phyloP scores from a whole-genome alignment of 768 basidiomycete genomes.

The Hemileccinum rubropunctum region DNA sequence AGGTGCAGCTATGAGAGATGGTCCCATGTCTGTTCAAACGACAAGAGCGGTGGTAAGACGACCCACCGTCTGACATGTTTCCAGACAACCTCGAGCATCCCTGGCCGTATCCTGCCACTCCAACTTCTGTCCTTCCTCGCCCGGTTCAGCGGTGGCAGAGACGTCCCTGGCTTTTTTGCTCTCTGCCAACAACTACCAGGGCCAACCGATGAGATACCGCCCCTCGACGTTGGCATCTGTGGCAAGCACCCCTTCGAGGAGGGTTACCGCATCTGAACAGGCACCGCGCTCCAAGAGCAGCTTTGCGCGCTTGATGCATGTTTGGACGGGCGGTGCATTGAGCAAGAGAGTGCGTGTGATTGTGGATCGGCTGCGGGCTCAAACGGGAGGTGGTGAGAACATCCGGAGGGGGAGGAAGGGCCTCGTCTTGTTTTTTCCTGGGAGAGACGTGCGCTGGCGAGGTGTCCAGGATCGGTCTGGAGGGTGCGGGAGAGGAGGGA shows the following conservation, averaged over 20 bases:
- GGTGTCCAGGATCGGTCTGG: constrained; percentile 66
- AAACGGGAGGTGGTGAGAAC: constrained; percentile 15
- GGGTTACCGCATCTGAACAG: constrained; percentile 68
- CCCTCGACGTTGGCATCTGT: too few relatives aligned
- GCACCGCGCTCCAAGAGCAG: constrained; percentile 75
- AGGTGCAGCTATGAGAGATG: constrained; percentile 54
- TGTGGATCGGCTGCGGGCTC: constrained; percentile 2
- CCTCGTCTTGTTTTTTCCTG: constrained; percentile 83
- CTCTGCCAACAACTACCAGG: too few relatives aligned
- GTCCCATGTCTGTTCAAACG: background rate
- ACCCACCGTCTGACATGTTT: constrained; percentile 76
- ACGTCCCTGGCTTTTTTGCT: too few relatives aligned
- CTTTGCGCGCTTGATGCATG: constrained; percentile 72
- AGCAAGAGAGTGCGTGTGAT: constrained; percentile 37
- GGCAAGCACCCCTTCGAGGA: constrained; percentile 79
- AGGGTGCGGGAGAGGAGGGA: constrained; percentile 70
- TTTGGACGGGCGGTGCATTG: constrained; percentile 54
- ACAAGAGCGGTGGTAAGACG: background rate
- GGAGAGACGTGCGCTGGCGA: constrained; percentile 85
- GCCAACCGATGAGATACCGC: too few relatives aligned
- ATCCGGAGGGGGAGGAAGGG: constrained; percentile 29
- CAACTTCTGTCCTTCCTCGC: constrained; percentile 37
- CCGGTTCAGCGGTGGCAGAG: constrained; percentile 38
- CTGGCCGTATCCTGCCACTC: constrained; percentile 66
- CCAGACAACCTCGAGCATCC: constrained; percentile 77